A percentile compares a stretch with the other conserved stretches of the same genome.
Evolutionary conservation across 768 basidiomycete species (phyloP).

Genomic region (Phanerochaete carnosa): DNA sequence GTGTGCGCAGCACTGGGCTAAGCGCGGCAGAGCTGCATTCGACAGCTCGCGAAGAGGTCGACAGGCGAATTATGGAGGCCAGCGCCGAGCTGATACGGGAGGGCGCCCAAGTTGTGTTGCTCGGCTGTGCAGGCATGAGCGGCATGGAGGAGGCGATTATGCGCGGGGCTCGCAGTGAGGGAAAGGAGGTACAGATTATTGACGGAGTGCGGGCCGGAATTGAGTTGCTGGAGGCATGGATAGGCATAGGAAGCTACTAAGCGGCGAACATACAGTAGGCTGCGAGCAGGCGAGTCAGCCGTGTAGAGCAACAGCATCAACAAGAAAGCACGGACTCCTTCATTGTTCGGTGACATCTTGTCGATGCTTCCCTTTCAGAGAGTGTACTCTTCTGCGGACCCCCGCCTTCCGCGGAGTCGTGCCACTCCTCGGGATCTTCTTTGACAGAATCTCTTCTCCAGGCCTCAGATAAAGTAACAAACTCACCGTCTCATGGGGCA

Average conservation of each 20-base stretch:
- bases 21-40: conserved; percentile 32
- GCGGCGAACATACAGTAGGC: background rate
- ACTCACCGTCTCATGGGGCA: no score
- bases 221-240: conserved; percentile 15
- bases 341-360: no score
- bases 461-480: no score
- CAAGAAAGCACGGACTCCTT: no score
- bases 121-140: conserved; percentile 25
- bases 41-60: conserved; percentile 20
- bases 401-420: no score
- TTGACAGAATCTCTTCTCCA: no score
- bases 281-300: no score
- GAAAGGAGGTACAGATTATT: conserved; percentile 12
- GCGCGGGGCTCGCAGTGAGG: conserved; percentile 9
- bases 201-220: conserved; percentile 20
- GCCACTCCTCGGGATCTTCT: no score
- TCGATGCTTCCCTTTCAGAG: no score
- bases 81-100: conserved; percentile 21
- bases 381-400: no score
- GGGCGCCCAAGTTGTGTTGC: conserved; percentile 17
- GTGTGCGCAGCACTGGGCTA: conserved; percentile 32
- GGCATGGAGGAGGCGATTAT: conserved; percentile 22
- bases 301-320: no score
- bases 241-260: background rate
- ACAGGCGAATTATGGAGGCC: conserved; percentile 22